Evolutionary conservation across 805 yeast genomes (phyloP), one percentile per base, ranked within the genome.

Genomic region (Lipomyces yamadae): DNA sequence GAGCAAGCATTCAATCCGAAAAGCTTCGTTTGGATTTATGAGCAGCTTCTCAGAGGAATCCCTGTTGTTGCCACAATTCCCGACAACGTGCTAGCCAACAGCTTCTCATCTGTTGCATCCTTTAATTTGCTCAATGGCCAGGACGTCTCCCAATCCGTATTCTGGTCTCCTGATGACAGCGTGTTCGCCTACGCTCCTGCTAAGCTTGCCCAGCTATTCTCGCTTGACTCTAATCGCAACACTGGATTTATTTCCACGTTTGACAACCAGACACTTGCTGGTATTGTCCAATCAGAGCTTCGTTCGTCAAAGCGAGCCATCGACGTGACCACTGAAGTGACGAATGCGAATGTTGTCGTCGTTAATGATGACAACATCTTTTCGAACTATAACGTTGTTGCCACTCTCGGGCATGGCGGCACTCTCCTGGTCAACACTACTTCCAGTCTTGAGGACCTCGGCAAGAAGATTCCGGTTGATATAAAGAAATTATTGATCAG

Each of bases 201-300:
- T 34, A 85, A 84, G 72, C 78, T 91, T 68, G 89, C 92, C 0
- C 89, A 87, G 68, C 81, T 91, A 30, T 81, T 89, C 72, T 87
- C 96, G 1, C 81, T 89, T 74, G 88, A 85, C 53, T 63, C 71
- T 66, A 75, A 82, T 61, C 80, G 85, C 65, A 74, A 78, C 54
- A 83, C 89, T 64, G 78, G 83, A 62, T 83, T 85, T 76, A 83
- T 89, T 76, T 83, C 89, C 61, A 85, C 85, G 74, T 91, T 81
- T 73, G 97, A 94, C 77, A 92, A 91, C 76, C 76, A 82, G 48
- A 80, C 86, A 15, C 85, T 84, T 61, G 94, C 93, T 45, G 98
- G 98, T 69, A 75, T 85, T 7, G 87, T 88, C 76, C 91, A 89
- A 77, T 84, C 92, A 11, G 77, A 79, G 58, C 54, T 80, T 50